These are phyloP conservation scores for Chytriomyces sp. DNA, from an alignment of 192 early-diverging fungal species.

Conservation along the genomic window DNA sequence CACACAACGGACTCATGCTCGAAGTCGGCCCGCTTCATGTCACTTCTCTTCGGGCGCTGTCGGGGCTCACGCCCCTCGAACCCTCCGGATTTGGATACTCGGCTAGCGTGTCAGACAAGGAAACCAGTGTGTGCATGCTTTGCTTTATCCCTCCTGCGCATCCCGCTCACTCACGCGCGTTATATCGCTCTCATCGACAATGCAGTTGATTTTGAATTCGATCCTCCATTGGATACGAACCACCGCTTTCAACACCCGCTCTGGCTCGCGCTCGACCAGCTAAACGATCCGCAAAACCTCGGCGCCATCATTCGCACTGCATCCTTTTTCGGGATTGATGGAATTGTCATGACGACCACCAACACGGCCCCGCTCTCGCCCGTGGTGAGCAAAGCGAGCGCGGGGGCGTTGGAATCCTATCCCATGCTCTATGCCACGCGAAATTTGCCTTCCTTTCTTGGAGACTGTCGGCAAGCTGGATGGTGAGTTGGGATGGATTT, in stretches of 20 bases:
- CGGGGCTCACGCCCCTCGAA: not conserved
- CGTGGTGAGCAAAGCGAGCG: constrained; percentile 66
- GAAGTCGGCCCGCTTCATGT: constrained; percentile 20
- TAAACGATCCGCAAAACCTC: constrained; percentile 53
- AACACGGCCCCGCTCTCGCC: constrained; percentile 63
- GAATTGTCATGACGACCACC: constrained; percentile 51
- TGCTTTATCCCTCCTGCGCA: too few relatives aligned
- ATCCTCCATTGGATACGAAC: constrained; percentile 44
- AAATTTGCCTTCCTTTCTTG: constrained; percentile 59
- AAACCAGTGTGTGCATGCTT: not conserved
- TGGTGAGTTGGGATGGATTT: too few relatives aligned
- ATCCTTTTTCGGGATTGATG: constrained; percentile 69
- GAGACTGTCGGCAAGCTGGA: constrained; percentile 25
- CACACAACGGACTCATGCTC: constrained; percentile 23
- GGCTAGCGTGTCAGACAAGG: not conserved
- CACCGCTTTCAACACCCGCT: constrained; percentile 11
- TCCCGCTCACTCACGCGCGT: not conserved
- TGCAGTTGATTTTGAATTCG: constrained; percentile 24
- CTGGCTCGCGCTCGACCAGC: constrained; percentile 7
- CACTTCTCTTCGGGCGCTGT: too few relatives aligned
- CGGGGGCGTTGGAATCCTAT: constrained; percentile 66
- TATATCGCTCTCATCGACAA: not conserved
- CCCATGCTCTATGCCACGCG: constrained; percentile 52
- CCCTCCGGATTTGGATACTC: not conserved
- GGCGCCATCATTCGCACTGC: constrained; percentile 71